These are phyloP conservation scores for Brasilioporus rufonigricans DNA, from an alignment of 768 basidiomycete genomes.

Conservation along the genomic window DNA sequence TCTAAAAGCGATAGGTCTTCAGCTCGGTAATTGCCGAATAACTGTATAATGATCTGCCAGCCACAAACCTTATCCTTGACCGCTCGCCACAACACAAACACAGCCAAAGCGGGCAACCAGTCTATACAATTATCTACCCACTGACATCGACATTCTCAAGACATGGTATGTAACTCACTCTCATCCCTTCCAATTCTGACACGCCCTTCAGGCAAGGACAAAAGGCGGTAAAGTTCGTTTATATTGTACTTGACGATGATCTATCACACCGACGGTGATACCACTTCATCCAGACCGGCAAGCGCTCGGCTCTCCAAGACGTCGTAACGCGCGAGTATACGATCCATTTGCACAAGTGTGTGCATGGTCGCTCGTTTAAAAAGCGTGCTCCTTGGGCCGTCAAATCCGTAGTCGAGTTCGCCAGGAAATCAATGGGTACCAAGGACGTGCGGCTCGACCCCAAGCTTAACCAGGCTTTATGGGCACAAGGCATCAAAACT, in stretches of 20 bases:
- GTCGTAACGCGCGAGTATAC: conserved; percentile 99
- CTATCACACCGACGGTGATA: conserved; percentile 1
- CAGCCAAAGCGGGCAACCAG: conserved; percentile 22
- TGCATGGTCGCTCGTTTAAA: conserved; percentile 93
- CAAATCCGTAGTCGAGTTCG: conserved; percentile 91
- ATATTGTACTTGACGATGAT: background rate
- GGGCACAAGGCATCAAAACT: conserved; percentile 91
- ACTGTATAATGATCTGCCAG: conserved; percentile 41
- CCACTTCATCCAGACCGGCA: conserved; percentile 53
- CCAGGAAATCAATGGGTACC: conserved; percentile 95
- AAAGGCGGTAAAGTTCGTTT: conserved; percentile 29
- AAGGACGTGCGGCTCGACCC: conserved; percentile 92
- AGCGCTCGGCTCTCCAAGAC: conserved; percentile 97
- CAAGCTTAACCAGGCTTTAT: conserved; percentile 93
- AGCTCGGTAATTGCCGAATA: conserved; percentile 35
- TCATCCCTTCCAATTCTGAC: conserved; percentile 12
- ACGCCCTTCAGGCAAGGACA: conserved; percentile 39
- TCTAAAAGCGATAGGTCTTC: background rate
- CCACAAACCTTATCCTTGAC: conserved; percentile 57
- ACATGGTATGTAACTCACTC: conserved; percentile 52
- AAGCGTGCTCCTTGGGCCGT: conserved; percentile 96
- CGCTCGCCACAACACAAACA: conserved; percentile 36
- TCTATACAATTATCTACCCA: conserved; percentile 33
- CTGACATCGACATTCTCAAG: conserved; percentile 62
- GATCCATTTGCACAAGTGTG: conserved; percentile 94